Evolutionary conservation across 495 filamentous ascomycete genomes (phyloP), one percentile per base, ranked within the genome.

Genomic region (Talaromyces trachyspermus): DNA sequence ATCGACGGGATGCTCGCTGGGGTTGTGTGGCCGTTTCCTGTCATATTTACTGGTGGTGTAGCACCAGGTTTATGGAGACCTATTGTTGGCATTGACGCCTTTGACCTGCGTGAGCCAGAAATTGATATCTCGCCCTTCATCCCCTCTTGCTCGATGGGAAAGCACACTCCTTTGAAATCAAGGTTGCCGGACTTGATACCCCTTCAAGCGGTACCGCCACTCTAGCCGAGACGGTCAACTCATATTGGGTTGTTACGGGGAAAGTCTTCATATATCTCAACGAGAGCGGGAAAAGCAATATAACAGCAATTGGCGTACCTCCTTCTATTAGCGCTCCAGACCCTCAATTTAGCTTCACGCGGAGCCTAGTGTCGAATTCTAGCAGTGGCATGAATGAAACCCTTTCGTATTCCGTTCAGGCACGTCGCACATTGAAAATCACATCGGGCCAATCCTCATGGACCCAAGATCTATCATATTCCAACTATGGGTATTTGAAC

Each of bases 1-100:
- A 85, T 95, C 49, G 85, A 95, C 56, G 85, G 78, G 2, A 69
- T 72, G 24, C 64, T 92, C 6, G 85, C 86, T 12, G 89, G 89
- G 0, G 85, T 92, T 3, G 73, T 79, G 5, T 94, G 85, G 86
- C 89, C 89, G 3, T 92, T 91, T 49, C 85, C 87, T 0, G 71
- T 89, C 23, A 87, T 95, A 27, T 95, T 95, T 53, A 94, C 89
- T 4, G 89, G 89, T 4, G 89, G 89, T 3, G 78, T 95, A 1
- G 83, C 81, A 2, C 89, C 89, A 1, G 80, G 80, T 0, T 74
- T 94, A 24, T 94, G 89, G 82, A 71, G 86, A 0, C 89, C 89
- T 1, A 82, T 95, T 51, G 88, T 88, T 10, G 88, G 89, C 1
- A 86, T 89, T 38, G 83, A 91, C 44, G 79, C 87, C 1, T 95